Evolutionary conservation across 2,329 filamentous ascomycete species (phyloP), one percentile per base, ranked within the genome.

Genomic region (Neofusicoccum parvum): DNA sequence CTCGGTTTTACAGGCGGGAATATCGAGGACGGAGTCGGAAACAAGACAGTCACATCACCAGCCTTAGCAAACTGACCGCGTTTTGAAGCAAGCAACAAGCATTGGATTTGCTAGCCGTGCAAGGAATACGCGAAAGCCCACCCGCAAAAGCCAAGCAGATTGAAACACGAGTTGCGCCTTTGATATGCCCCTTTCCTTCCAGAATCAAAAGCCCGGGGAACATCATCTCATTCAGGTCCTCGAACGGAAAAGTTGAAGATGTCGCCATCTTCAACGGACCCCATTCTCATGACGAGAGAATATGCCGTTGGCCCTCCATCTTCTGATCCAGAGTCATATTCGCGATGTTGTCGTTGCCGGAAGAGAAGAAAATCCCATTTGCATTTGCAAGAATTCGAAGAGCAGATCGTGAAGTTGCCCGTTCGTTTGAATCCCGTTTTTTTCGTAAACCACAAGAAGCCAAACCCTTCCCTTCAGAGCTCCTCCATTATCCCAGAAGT

Each of bases 251-350:
- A 43, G n/a, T 43, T 70, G 68, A 68, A 70, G 63, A 72, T 70
- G 67, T 73, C 70, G 67, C 73, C 70, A 71, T 23, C 54, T 5
- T 14, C n/a, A 34, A 58, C 15, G 14, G 17, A 3, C 27, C 39
- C 20, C 39, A 17, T 67, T 69, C 68, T 69, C 69, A 66, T 67
- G 39, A 58, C 48, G 68, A 32, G 27, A 64, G 20, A 68, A 70
- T 68, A 67, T 73, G 73, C 73, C 74, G 63, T 32, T 50, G 45
- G 72, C 66, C 70, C 20, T 56, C 27, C 36, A 23, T 65, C 67
- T 73, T 76, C 74, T 76, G 75, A 77, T 78, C 75, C 71, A 75
- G 73, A 76, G 74, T 73, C 75, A 77, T 76, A 76, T 69, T 50
- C 20, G 41, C 41, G 32, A 49, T 50, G 39, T 65, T 60, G 53